These are phyloP conservation scores for Monosporozyma aerobia DNA, from an alignment of 805 yeast species.

Conservation along the genomic window DNA sequence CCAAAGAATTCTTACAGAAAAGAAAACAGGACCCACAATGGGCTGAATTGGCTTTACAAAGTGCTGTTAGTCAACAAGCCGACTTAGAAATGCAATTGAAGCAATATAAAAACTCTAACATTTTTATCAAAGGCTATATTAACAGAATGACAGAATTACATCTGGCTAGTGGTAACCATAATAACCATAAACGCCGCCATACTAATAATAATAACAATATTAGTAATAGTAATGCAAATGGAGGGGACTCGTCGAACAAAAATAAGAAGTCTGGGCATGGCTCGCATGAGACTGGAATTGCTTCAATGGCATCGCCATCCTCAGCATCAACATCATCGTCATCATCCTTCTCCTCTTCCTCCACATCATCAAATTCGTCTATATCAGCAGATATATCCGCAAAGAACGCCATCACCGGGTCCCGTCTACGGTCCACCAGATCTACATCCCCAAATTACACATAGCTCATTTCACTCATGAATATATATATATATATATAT, in stretches of 20 bases:
- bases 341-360: not conserved
- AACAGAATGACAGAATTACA: conserved; percentile 9
- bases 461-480: not conserved
- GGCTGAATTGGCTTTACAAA: conserved; percentile 17
- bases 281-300: not conserved
- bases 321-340: not conserved
- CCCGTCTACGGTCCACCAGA: conserved; percentile 17
- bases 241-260: not conserved
- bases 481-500: not conserved
- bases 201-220: not conserved
- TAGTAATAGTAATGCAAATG: not conserved
- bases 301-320: too few relatives aligned
- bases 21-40: conserved; percentile 31
- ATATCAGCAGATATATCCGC: not conserved
- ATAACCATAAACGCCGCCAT: too few relatives aligned
- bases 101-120: conserved; percentile 9
- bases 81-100: conserved; percentile 10
- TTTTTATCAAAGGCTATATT: conserved; percentile 17
- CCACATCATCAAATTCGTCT: not conserved
- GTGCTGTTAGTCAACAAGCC: conserved; percentile 7
- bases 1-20: conserved; percentile 21
- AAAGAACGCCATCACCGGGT: conserved; percentile 1
- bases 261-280: not conserved
- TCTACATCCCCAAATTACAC: conserved; percentile 14
- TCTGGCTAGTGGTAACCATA: not conserved